Conservation (phyloP, 2,329 filamentous ascomycete species). For the Thelonectria discophora region DNA sequence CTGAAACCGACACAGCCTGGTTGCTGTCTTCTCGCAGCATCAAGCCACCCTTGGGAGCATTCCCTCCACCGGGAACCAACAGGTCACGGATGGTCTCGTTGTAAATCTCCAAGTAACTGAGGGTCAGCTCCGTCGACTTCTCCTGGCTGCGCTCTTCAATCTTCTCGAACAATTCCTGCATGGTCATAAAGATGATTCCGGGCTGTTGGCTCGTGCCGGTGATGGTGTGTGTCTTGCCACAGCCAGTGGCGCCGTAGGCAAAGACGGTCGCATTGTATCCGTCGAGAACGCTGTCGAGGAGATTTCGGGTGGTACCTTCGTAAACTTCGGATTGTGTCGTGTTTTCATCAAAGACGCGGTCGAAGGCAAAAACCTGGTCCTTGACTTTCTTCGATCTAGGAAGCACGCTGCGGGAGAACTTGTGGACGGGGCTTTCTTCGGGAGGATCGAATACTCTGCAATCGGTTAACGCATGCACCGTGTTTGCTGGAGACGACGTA, state of each 20-base stretch:
- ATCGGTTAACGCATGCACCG: background rate
- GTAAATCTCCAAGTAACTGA: slow-evolving; percentile 98
- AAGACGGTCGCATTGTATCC: slow-evolving; percentile 99
- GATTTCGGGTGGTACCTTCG: slow-evolving; percentile 85
- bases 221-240: slow-evolving; percentile 98
- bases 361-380: slow-evolving; percentile 97
- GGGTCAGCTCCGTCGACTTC: slow-evolving; percentile 87
- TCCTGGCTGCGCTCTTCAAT: slow-evolving; percentile 87
- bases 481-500: slow-evolving; percentile 58
- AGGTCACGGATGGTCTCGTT: slow-evolving; percentile 98
- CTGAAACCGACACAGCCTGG: slow-evolving; percentile 89
- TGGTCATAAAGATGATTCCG: slow-evolving; percentile 97
- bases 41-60: slow-evolving; percentile 60
- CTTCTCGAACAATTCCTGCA: slow-evolving; percentile 98
- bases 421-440: slow-evolving; percentile 91
- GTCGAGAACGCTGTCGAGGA: slow-evolving; percentile 95
- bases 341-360: slow-evolving; percentile 96
- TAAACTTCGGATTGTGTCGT: slow-evolving; percentile 93
- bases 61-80: slow-evolving; percentile 80
- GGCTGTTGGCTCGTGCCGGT: slow-evolving; percentile 90
- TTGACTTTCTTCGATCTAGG: slow-evolving; percentile 91
- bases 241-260: slow-evolving; percentile 96
- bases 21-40: slow-evolving; percentile 96
- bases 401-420: slow-evolving; percentile 83
- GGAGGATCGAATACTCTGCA: slow-evolving; percentile 93